Percentiles rank a stretch among this genome's conserved stretches.
Evolutionary conservation across 495 filamentous ascomycete species (phyloP).

Genomic region (Cryomyces antarcticus): DNA sequence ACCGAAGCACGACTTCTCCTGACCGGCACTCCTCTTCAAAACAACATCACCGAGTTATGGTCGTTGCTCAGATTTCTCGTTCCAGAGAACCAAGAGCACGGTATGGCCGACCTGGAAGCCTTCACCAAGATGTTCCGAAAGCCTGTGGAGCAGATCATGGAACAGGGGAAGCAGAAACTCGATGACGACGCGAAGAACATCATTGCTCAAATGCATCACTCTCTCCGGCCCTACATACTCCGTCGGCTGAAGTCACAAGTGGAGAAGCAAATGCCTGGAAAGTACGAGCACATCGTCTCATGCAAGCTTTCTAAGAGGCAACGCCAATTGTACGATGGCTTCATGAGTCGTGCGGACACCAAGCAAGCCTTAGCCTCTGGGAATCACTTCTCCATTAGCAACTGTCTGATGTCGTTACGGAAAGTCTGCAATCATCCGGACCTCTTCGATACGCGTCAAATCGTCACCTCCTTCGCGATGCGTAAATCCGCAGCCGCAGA

Average conservation of each 20-base stretch:
- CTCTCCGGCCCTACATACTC: constrained; percentile 80
- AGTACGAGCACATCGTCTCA: constrained; percentile 91
- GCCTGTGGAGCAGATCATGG: constrained; percentile 84
- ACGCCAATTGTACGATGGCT: constrained; percentile 87
- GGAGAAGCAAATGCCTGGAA: constrained; percentile 97
- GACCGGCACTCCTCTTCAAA: constrained; percentile 91
- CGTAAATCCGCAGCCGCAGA: constrained; percentile 57
- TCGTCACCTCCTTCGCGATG: constrained; percentile 94
- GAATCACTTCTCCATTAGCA: constrained; percentile 94
- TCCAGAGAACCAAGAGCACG: constrained; percentile 58
- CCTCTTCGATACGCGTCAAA: constrained; percentile 92
- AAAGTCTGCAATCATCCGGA: constrained; percentile 99
- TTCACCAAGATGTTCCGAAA: constrained; percentile 88
- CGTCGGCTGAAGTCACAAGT: constrained; percentile 91
- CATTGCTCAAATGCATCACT: constrained; percentile 79
- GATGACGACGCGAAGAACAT: constrained; percentile 78
- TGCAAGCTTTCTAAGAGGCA: constrained; percentile 90
- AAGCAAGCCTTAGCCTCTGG: constrained; percentile 76
- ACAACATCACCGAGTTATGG: constrained; percentile 93
- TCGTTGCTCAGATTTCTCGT: constrained; percentile 91
- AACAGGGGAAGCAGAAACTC: constrained; percentile 80
- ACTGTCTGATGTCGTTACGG: constrained; percentile 91
- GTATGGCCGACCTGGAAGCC: constrained; percentile 75
- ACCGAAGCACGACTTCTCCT: constrained; percentile 72
- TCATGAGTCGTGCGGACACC: constrained; percentile 84